Base-by-base conservation (phyloP, 2,329 filamentous ascomycete genomes). In the Claviceps purpurea region DNA sequence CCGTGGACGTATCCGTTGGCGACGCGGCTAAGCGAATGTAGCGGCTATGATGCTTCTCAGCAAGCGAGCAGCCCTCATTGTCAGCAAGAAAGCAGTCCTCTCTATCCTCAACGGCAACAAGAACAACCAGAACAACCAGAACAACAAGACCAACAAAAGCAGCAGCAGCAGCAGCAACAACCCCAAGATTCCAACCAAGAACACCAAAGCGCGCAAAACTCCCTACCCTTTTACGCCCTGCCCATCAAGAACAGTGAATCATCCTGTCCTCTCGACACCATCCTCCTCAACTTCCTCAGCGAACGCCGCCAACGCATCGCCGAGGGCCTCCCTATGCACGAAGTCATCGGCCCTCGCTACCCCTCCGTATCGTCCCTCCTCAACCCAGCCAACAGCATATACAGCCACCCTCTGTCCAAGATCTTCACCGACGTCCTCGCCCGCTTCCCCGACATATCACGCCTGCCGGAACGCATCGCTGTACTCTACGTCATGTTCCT, bases 401-500 rank as follows among this genome's bases (percentile, higher is more conserved):
- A 77, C 59, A 79, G 82, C 1, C 88, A 95, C 61, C 87, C 87
- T 1, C 73, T 95, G 1, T 91, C 87, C 6, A 87, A 87, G 58
- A 78, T 95, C 14, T 87, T 94, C 63, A 90, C 87, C 43, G 88
- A 94, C 65, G 89, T 95, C 54, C 73, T 95, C 11, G 75, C 79
- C 56, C 88, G 85, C n/a, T 94, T 95, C 59, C 87, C 89, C 0
- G 83, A 87, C 59, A 81, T 95, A 34, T 79, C 77, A 4, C 76
- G 75, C n/a, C 74, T 94, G 0, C 89, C 89, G 0, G 89, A 95
- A 67, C 84, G 87, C 60, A 81, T 94, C 0, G 89, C 85, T 8
- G 81, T 88, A 6, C 74, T 95, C 7, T 94, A 90, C 64, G 72
- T 85, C 62, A 94, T 95, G 87, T 95, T 94, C 67, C 75, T 90